Evolutionary conservation across 2,329 filamentous ascomycete genomes (phyloP), one percentile per base, ranked within the genome.

Genomic region (Madurella mycetomatis): DNA sequence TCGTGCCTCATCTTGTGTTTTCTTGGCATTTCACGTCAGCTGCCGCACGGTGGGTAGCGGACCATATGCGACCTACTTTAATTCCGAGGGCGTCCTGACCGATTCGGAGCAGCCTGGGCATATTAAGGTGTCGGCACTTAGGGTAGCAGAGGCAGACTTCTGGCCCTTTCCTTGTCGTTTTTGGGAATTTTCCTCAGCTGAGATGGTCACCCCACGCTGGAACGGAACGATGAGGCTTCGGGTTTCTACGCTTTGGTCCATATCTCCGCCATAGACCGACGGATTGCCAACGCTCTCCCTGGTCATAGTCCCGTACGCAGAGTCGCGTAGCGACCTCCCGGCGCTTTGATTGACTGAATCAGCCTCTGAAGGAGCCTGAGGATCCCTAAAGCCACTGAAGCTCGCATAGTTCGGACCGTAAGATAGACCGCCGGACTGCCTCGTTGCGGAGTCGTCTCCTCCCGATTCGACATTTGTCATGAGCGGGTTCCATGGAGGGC

Each of bases 1-100:
- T 72, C 75, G 67, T 95, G 90, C 47, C 85, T 84, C 17, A 85
- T 76, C 44, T 76, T 70, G 63, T 95, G 90, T 69, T 95, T 95
- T 55, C 90, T 95, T 56, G 55, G 7, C 16, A 57, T 52, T 50
- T 58, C 68, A 30, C 66, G 65, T 58, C n/a, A 62, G 54, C 12
- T 8, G 5, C 9, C 9, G 15, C 15, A 13, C 9, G 41, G 39
- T n/a, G n/a, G 11, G 41, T 11, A 12, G 49, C 32, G 15, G 13
- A 11, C 25, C 4, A 7, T 25, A 41, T 18, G 39, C 31, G 2
- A 64, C 75, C 55, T 71, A 84, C 81, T 76, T 83, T 49, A 81
- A 64, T 61, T 83, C 80, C 1, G 81, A 83, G 52, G 70, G 74
- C 2, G 78, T 84, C 64, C 73, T 81, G 50, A 79, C 66, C 2